Conservation (phyloP, 2,329 filamentous ascomycete genomes). For the Aspergillus transmontanensis region DNA sequence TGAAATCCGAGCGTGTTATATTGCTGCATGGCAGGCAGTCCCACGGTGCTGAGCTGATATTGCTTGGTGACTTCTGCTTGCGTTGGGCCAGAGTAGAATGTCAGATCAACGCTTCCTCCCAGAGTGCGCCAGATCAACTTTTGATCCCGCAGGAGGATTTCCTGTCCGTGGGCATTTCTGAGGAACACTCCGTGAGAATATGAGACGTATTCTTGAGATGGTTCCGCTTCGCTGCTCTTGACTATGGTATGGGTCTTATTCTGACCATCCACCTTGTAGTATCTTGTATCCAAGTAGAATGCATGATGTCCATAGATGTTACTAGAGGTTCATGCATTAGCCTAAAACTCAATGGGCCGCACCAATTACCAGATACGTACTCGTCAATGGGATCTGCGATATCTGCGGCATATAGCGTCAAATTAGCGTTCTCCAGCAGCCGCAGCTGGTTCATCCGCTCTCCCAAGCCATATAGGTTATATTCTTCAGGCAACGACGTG, state of each 20-base stretch:
- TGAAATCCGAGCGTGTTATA: conserved; percentile 83
- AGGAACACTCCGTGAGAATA: conserved; percentile 77
- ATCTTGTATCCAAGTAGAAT: conserved; percentile 78
- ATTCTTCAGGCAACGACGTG: conserved; percentile 66
- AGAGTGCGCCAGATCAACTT: conserved; percentile 73
- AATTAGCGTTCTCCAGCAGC: conserved; percentile 72
- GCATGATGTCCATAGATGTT: conserved; percentile 79
- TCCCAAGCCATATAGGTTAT: conserved; percentile 75
- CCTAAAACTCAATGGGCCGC: background rate
- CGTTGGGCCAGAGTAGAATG: conserved; percentile 74
- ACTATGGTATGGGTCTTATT: conserved; percentile 56
- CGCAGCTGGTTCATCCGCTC: conserved; percentile 72
- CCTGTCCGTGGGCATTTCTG: conserved; percentile 75
- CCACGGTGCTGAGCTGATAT: conserved; percentile 68
- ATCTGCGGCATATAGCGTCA: conserved; percentile 70
- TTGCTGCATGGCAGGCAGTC: conserved; percentile 75
- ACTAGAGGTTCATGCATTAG: conserved; percentile 16
- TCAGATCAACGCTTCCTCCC: conserved; percentile 77
- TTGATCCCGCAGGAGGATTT: conserved; percentile 65
- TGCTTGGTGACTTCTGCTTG: conserved; percentile 69
- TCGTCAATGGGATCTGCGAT: conserved; percentile 57
- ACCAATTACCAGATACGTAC: conserved; percentile 26
- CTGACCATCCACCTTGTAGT: conserved; percentile 60
- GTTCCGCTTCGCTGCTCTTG: conserved; percentile 55
- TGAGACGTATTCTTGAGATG: conserved; percentile 60